A percentile compares a stretch with the other conserved stretches of the same genome.
Conservation (phyloP, 805 yeast genomes). For the Wickerhamomyces canadensis region DNA sequence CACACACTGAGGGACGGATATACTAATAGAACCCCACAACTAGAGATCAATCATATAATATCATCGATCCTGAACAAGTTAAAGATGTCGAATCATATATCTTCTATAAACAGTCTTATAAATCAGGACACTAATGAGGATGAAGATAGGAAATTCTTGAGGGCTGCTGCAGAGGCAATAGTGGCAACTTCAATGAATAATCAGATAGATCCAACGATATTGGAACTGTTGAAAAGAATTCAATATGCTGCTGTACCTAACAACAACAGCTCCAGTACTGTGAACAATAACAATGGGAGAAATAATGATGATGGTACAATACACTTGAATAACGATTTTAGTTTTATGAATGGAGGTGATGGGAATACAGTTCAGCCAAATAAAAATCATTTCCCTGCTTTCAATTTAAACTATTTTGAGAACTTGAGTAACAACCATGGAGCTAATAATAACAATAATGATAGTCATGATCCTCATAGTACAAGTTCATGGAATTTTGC, state of each 20-base stretch:
- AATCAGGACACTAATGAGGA: slow-evolving; percentile 15
- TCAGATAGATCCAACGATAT: slow-evolving; percentile 57
- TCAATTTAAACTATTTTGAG: slow-evolving; percentile 23
- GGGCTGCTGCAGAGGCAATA: slow-evolving; percentile 57
- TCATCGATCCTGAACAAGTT: not conserved
- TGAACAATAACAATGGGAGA: slow-evolving; percentile 1
- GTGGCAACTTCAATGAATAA: slow-evolving; percentile 44
- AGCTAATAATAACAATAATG: not conserved
- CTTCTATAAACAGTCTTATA: slow-evolving; percentile 6
- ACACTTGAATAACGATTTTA: not conserved
- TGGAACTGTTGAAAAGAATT: slow-evolving; percentile 50
- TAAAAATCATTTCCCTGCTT: slow-evolving; percentile 21
- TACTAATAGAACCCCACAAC: not conserved
- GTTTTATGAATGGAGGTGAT: slow-evolving; percentile 4
- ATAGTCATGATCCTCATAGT: not conserved
- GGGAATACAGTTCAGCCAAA: slow-evolving; percentile 8
- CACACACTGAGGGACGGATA: too few relatives aligned
- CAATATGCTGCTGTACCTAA: slow-evolving; percentile 39
- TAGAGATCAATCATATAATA: slow-evolving; percentile 1
- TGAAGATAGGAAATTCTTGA: slow-evolving; percentile 51
- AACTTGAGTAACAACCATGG: slow-evolving; percentile 12
- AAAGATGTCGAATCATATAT: slow-evolving; percentile 1
- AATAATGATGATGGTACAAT: not conserved
- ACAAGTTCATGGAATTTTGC: not conserved
- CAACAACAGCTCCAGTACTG: too few relatives aligned